Percentiles rank a stretch among this genome's conserved stretches.
phyloP scores from a whole-genome alignment of 495 filamentous ascomycete genomes.

The Diplogelasinospora grovesii region DNA sequence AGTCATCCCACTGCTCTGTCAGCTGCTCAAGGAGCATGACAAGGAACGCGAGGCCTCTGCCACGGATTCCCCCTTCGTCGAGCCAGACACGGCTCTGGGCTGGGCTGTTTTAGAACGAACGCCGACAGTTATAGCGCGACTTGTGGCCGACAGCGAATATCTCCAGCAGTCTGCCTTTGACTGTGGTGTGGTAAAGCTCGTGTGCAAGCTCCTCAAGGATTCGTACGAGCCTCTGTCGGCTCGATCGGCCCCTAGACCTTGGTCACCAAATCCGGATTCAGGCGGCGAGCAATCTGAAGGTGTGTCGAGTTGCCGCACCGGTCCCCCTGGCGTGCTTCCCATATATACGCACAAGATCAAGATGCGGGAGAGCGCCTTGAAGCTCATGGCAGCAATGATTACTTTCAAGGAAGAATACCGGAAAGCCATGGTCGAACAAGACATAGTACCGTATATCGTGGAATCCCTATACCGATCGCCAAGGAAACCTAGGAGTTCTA shows the following conservation, averaged over 20 bases:
- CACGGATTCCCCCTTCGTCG: conserved; percentile 18
- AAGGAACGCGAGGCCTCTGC: conserved; percentile 22
- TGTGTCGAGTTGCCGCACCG: conserved; percentile 39
- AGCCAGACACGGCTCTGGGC: conserved; percentile 29
- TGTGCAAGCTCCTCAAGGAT: conserved; percentile 72
- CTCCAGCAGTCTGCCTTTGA: conserved; percentile 81
- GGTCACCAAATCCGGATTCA: conserved; percentile 32
- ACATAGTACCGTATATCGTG: conserved; percentile 71
- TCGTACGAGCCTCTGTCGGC: conserved; percentile 43
- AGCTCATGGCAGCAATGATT: conserved; percentile 69
- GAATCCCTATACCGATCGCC: conserved; percentile 67
- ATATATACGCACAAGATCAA: conserved; percentile 65
- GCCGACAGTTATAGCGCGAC: conserved; percentile 64
- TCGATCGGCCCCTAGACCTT: conserved; percentile 32
- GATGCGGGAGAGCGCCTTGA: conserved; percentile 70
- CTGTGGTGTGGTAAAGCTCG: conserved; percentile 62
- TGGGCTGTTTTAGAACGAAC: conserved; percentile 61
- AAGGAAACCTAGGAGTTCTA: conserved; percentile 23
- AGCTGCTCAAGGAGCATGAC: conserved; percentile 57
- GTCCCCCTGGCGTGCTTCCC: conserved; percentile 54
- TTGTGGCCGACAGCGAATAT: conserved; percentile 67
- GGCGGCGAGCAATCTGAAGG: conserved; percentile 13
- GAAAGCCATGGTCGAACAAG: conserved; percentile 74
- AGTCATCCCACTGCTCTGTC: conserved; percentile 64
- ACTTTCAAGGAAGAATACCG: conserved; percentile 78